Base-by-base conservation (phyloP, 495 filamentous ascomycete genomes). In the Recurvomyces mirabilis region DNA sequence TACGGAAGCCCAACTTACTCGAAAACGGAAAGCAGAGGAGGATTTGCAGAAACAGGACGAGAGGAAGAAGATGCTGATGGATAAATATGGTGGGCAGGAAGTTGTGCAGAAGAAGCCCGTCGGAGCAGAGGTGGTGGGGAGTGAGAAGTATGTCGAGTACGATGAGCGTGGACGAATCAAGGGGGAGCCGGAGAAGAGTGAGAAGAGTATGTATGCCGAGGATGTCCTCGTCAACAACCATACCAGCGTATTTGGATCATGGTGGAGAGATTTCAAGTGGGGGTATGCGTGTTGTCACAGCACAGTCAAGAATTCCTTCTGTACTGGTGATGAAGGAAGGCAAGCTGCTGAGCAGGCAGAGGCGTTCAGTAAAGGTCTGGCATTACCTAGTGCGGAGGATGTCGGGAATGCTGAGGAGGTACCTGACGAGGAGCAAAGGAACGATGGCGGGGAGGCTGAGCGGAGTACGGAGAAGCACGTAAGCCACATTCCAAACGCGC, bases 281-380 rank as follows among this genome's bases (percentile, higher is more conserved):
- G 91, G 93, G n/a, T 98, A 94, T 62, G 74, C 84, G 19, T 98
- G 91, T 65, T 98, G 91, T 69, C 86, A 84, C 61, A 93, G 86
- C 1, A 81, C 77, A 5, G 74, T 91, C 32, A 94, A 93, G 67
- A 95, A 96, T 58, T 93, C 84, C 59, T 98, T 95, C 55, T 98
- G 91, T 64, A 95, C 93, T 1, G 93, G 91, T 14, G 85, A 87
- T 39, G 79, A 79, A 44, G 88, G 87, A 13, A 87, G 74, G 59
- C 63, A 62, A 38, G 84, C 84, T 1, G 82, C 81, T 58, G 76
- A 84, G 38, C 74, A 78, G 49, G 70, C 78, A 0, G 73, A 81
- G 38, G 69, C 68, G 23, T 66, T 80, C 57, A 57, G 74, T 28
- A 70, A 68, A 43, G 76, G 71, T 2, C 63, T 57, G 5, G 64